Conservation (phyloP, 768 basidiomycete genomes). For the Mycena olivaceomarginata region DNA sequence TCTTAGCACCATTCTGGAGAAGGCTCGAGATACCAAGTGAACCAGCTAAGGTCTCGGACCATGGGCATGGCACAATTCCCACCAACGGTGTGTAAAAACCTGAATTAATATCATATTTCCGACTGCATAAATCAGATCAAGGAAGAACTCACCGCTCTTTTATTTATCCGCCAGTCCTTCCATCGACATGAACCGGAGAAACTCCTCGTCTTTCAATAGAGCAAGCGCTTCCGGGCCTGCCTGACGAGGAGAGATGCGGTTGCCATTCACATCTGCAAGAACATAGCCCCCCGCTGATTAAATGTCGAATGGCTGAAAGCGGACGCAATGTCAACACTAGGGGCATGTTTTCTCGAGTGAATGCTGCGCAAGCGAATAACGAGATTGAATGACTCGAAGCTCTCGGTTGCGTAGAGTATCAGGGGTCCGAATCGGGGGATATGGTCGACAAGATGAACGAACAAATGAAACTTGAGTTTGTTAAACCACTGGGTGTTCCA, state of each 20-base stretch:
- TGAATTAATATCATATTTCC: background rate
- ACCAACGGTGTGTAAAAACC: background rate
- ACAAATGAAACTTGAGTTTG: no score
- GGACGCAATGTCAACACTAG: slow-evolving; percentile 48
- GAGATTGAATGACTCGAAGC: slow-evolving; percentile 54
- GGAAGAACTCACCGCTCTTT: background rate
- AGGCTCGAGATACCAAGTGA: background rate
- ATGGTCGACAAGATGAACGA: no score
- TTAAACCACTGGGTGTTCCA: no score
- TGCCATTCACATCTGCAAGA: background rate
- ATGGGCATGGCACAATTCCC: background rate
- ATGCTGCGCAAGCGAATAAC: slow-evolving; percentile 48
- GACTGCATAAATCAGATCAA: background rate
- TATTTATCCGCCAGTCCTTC: background rate
- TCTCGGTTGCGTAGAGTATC: slow-evolving; percentile 65
- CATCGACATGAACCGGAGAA: background rate
- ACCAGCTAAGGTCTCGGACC: background rate
- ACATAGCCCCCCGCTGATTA: slow-evolving; percentile 41
- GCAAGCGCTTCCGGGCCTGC: background rate
- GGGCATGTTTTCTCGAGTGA: slow-evolving; percentile 51
- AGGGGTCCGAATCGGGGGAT: slow-evolving; percentile 68
- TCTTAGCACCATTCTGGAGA: background rate
- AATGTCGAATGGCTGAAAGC: slow-evolving; percentile 16
- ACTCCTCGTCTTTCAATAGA: background rate
- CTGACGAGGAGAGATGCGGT: background rate